Base-by-base conservation (phyloP, 2,329 filamentous ascomycete genomes). In the Colletotrichum neosansevieriae region DNA sequence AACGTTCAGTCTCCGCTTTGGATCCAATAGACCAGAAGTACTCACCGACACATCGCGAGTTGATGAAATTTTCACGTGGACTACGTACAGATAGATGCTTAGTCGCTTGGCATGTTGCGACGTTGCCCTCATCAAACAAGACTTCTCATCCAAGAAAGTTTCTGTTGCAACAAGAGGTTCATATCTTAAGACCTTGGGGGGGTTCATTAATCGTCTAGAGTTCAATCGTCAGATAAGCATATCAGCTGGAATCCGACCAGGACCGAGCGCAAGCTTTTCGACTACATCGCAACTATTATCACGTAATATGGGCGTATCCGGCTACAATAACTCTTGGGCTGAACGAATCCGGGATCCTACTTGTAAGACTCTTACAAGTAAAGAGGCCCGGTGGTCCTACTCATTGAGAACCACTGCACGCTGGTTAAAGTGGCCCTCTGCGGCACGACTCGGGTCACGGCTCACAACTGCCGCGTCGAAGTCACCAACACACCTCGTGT, bases 381-480 rank as follows among this genome's bases (percentile, higher is more conserved):
- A n/a, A n/a, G n/a, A 6, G 13, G 13, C n/a, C 12, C 9, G 6
- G 29, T 42, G 11, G 36, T 58, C 38, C 51, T 29, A 29, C 10
- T 13, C 24, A 38, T 47, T 34, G 42, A 49, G 21, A 32, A 40
- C 11, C 47, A 6, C 45, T 15, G 40, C 47, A 21, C 42, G 36
- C 32, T 38, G 36, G 54, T 45, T 9, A 13, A 17, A 36, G n/a
- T 21, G 40, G n/a, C 32, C 40, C 40, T 58, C 54, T 58, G 53
- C 40, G 40, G 59, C 45, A 64, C 60, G 60, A 67, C 44, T 67
- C 64, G n/a, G 34, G 45, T 42, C 58, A 38, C 45, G 45, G 34
- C 58, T 50, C 34, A 17, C 34, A 42, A 21, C 3, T 61, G 47
- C 58, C 58, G 58, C 45, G 29, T 42, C 53, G 54, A 60, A 51